phyloP scores from a whole-genome alignment of 257 asterid species.

The Misopates orontium region DNA sequence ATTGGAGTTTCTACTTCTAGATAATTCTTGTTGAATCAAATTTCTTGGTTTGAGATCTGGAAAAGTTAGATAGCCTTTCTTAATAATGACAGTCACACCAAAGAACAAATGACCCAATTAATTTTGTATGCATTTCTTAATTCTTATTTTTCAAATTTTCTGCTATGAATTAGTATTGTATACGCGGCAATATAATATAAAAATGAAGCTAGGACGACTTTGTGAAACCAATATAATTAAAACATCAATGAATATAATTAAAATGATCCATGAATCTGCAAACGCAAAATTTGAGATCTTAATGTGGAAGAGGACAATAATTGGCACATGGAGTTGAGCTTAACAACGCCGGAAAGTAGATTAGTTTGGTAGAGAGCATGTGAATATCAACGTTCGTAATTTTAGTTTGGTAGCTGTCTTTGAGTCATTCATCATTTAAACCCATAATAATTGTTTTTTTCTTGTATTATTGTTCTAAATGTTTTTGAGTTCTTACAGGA shows the following conservation, averaged over 20 bases:
- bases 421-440: no score
- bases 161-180: neutral
- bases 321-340: conserved; percentile 31
- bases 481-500: neutral
- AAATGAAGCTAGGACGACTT: neutral
- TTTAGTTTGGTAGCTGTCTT: no score
- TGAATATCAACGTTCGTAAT: conserved; percentile 26
- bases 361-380: conserved; percentile 44
- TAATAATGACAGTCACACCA: no score
- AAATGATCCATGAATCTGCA: no score
- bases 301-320: conserved; percentile 22
- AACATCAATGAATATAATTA: no score
- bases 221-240: neutral
- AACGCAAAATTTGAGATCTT: neutral
- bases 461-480: no score
- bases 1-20: no score
- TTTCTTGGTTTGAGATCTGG: no score
- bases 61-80: no score
- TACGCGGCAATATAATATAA: neutral
- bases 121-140: neutral
- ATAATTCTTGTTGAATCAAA: no score
- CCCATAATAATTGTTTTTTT: no score
- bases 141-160: neutral
- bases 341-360: conserved; percentile 44
- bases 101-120: no score